Evolutionary conservation across 768 basidiomycete genomes (phyloP).

Genomic region (Naganishia randhawae): DNA sequence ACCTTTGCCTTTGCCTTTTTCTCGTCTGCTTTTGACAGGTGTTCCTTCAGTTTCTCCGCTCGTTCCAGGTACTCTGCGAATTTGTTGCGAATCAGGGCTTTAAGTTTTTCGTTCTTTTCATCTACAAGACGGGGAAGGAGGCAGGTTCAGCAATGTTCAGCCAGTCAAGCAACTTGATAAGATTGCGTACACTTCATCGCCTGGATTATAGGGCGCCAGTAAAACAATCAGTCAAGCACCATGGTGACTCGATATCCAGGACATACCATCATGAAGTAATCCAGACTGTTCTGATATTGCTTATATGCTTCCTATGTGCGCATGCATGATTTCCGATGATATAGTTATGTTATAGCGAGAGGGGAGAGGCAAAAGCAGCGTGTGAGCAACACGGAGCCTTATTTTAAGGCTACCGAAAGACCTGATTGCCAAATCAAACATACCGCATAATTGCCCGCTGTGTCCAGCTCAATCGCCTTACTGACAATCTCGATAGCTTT

Average conservation of each 20-base stretch:
- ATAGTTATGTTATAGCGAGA: neutral
- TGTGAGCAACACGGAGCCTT: neutral
- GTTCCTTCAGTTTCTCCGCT: conserved; percentile 85
- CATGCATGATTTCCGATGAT: neutral
- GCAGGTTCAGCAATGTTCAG: neutral
- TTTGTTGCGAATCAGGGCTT: conserved; percentile 76
- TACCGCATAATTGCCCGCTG: conserved; percentile 77
- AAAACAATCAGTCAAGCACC: conserved; percentile 14
- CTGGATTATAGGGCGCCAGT: conserved; percentile 10
- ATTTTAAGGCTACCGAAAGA: neutral
- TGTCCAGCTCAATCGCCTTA: conserved; percentile 86
- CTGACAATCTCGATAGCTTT: conserved; percentile 87
- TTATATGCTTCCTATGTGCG: conserved; percentile 73
- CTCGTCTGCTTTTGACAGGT: conserved; percentile 65
- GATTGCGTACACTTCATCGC: conserved; percentile 47
- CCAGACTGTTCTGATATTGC: conserved; percentile 87
- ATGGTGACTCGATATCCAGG: neutral
- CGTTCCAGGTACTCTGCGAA: conserved; percentile 85
- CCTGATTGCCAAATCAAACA: conserved; percentile 30
- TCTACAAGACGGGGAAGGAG: conserved; percentile 54
- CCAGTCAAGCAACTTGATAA: neutral
- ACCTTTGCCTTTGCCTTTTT: conserved; percentile 60
- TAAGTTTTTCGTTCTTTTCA: conserved; percentile 92
- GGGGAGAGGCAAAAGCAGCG: neutral
- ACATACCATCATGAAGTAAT: conserved; percentile 92